Percentiles rank a stretch among this genome's conserved stretches.
Conservation (phyloP, 495 filamentous ascomycete genomes). For the Neurospora tetrasperma region DNA sequence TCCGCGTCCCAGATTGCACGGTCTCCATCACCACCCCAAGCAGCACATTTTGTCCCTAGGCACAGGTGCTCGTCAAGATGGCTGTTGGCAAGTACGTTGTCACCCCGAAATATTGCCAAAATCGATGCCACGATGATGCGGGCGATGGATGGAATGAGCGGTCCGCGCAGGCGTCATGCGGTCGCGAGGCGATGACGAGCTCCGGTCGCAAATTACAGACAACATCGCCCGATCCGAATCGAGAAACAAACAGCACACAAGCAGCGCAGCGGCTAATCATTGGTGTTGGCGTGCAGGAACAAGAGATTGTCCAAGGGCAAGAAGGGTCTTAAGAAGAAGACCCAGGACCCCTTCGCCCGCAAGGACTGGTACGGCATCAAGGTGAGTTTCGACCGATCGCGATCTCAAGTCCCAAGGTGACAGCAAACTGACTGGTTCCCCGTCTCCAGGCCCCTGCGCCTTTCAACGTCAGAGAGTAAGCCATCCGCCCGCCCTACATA, state of each 20-base stretch:
- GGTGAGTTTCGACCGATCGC: constrained; percentile 38
- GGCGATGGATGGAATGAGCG: not conserved
- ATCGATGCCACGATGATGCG: not conserved
- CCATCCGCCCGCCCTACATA: constrained; percentile 9
- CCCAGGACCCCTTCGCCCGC: constrained; percentile 89
- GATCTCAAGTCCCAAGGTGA: not conserved
- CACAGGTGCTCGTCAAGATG: constrained; percentile 57
- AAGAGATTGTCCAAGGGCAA: constrained; percentile 99
- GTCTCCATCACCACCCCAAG: constrained; percentile 26
- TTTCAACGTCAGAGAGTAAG: constrained; percentile 95
- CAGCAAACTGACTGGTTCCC: constrained; percentile 11
- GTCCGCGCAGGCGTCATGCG: not conserved
- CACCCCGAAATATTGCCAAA: constrained; percentile 12
- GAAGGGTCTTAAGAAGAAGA: constrained; percentile 99
- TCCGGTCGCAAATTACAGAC: constrained; percentile 5
- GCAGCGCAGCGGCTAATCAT: constrained; percentile 34
- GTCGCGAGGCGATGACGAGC: constrained; percentile 2
- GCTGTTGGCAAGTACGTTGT: constrained; percentile 80
- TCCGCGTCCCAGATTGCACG: constrained; percentile 24
- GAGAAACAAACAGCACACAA: constrained; percentile 2
- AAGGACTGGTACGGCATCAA: constrained; percentile 99
- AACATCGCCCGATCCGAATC: constrained; percentile 1
- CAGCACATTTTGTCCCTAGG: constrained; percentile 22
- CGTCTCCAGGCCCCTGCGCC: constrained; percentile 73
- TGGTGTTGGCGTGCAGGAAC: constrained; percentile 59